phyloP scores from a whole-genome alignment of 768 basidiomycete species.

The Pisolithus orientalis region DNA sequence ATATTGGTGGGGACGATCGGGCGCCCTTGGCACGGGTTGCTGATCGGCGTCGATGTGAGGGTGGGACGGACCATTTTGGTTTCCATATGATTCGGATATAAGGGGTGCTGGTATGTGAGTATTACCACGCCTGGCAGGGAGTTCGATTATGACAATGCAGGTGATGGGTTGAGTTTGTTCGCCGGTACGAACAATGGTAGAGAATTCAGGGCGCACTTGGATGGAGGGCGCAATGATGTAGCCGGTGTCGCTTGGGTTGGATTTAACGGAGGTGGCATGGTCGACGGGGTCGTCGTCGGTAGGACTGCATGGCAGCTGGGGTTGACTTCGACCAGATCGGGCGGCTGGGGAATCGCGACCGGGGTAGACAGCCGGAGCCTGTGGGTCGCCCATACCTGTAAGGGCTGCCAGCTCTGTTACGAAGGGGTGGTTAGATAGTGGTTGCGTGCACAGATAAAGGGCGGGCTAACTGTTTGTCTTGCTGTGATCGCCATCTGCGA shows the following conservation, averaged over 20 bases:
- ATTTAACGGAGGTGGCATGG: conserved; percentile 43
- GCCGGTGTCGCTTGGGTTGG: conserved; percentile 40
- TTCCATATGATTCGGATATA: conserved; percentile 40
- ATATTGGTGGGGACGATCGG: conserved; percentile 15
- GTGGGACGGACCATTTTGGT: conserved; percentile 21
- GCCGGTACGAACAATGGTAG: conserved; percentile 64
- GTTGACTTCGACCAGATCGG: conserved; percentile 28
- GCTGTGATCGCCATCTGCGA: conserved; percentile 80
- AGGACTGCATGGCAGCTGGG: conserved; percentile 46
- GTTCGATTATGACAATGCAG: conserved; percentile 89
- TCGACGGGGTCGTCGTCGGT: conserved; percentile 86
- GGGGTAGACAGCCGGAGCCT: conserved; percentile 51
- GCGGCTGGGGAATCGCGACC: conserved; percentile 51
- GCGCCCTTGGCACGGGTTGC: conserved; percentile 3
- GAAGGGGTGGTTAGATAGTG: conserved; percentile 5
- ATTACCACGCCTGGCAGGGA: conserved; percentile 66
- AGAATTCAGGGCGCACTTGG: conserved; percentile 89
- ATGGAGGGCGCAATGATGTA: conserved; percentile 91
- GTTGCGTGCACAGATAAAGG: background rate
- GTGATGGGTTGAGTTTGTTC: conserved; percentile 80
- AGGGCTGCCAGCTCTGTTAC: conserved; percentile 83
- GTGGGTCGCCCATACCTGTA: conserved; percentile 78
- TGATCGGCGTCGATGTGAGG: conserved; percentile 19
- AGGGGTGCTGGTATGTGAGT: conserved; percentile 50
- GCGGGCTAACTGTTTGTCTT: conserved; percentile 77